Conservation (phyloP, 83 land plant genomes). For the Larix sibirica region DNA sequence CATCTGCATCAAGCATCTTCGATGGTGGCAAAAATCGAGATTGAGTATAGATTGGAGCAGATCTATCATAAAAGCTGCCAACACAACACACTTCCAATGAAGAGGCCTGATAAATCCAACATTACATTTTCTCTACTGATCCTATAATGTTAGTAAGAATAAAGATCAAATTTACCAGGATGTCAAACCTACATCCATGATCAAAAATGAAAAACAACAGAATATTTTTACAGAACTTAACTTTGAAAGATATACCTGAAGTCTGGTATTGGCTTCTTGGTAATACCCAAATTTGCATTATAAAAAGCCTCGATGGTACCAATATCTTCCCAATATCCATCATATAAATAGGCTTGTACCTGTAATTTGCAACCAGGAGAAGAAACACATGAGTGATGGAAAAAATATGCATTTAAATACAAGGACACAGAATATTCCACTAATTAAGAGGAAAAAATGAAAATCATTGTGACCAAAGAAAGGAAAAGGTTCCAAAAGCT, state of each 20-base stretch:
- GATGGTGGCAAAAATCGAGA: conserved; percentile 97
- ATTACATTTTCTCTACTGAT: not conserved
- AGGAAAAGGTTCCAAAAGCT: not conserved
- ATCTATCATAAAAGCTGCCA: conserved; percentile 95
- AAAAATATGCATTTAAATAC: not conserved
- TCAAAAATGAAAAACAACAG: not conserved
- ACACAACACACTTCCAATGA: conserved; percentile 4
- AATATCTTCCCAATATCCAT: conserved; percentile 99
- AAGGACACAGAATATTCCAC: not conserved
- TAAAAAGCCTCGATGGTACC: conserved; percentile 98
- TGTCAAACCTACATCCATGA: not conserved
- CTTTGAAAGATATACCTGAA: conserved; percentile 58
- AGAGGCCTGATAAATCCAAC: not conserved
- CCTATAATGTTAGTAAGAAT: not conserved
- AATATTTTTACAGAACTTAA: not conserved
- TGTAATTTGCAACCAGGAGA: conserved; percentile 17
- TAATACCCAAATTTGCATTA: conserved; percentile 94
- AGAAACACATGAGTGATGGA: not conserved
- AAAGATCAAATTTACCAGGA: not conserved
- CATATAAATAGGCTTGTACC: conserved; percentile 94
- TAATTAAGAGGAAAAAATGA: not conserved
- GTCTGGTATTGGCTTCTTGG: conserved; percentile 87
- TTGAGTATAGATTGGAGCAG: conserved; percentile 96
- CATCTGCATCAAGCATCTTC: conserved; percentile 94
- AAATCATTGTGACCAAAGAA: not conserved